A percentile compares a stretch with the other conserved stretches of the same genome.
These are phyloP conservation scores for Fusarium xylarioides DNA, from an alignment of 2,329 filamentous ascomycete genomes.

Conservation along the genomic window DNA sequence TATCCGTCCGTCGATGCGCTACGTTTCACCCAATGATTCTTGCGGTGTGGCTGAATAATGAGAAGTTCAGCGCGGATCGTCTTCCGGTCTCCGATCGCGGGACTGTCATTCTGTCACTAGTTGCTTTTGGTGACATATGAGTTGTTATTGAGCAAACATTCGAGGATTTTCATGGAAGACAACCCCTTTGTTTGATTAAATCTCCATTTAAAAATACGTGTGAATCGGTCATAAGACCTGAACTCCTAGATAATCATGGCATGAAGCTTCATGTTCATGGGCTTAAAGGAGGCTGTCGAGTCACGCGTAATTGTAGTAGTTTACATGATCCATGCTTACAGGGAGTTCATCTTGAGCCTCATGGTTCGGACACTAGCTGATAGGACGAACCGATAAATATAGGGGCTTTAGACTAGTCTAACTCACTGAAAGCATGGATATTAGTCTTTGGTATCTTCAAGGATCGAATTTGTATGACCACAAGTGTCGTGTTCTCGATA, in stretches of 20 bases:
- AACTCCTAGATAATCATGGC: background rate
- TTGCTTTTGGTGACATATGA: background rate
- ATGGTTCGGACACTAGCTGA: background rate
- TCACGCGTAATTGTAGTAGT: background rate
- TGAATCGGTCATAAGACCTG: background rate
- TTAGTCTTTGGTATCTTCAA: background rate
- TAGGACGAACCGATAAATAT: background rate
- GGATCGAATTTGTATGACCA: background rate
- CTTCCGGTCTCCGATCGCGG: conserved; percentile 28
- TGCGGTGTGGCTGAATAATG: conserved; percentile 39
- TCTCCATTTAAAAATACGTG: background rate
- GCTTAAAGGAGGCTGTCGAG: background rate
- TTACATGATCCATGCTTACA: conserved; percentile 1
- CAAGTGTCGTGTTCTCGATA: background rate
- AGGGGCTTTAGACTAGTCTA: no score
- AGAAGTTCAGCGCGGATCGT: background rate
- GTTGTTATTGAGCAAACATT: conserved; percentile 3
- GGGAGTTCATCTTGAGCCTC: background rate
- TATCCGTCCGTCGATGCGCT: conserved; percentile 14
- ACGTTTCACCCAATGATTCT: conserved; percentile 35
- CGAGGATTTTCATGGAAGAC: background rate
- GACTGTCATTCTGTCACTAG: conserved; percentile 4
- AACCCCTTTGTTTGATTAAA: background rate
- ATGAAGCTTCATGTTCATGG: background rate
- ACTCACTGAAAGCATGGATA: background rate